phyloP scores from a whole-genome alignment of 164 flowering plant species.

The Echeveria elegans region DNA sequence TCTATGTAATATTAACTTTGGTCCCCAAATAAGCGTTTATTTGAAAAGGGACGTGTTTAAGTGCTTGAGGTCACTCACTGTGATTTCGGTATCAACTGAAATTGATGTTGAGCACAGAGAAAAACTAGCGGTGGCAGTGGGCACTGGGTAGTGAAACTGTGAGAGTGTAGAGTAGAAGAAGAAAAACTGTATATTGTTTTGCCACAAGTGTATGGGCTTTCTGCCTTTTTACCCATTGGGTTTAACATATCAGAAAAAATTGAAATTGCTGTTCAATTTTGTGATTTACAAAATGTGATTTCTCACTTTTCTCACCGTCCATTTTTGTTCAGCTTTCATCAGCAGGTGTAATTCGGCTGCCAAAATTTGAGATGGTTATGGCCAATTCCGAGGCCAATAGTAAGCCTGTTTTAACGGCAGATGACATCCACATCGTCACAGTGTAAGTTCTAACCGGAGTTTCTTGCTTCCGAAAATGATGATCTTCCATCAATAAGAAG shows the following conservation, averaged over 20 bases:
- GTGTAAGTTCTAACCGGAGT: slow-evolving; percentile 38
- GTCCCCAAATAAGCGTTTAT: background rate
- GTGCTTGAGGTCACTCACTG: background rate
- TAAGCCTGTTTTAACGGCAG: slow-evolving; percentile 79
- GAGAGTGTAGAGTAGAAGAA: too few species aligned
- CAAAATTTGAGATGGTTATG: slow-evolving; percentile 93
- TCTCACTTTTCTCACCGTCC: slow-evolving; percentile 2
- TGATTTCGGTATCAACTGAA: background rate
- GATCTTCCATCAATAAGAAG: background rate
- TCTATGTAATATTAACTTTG: background rate
- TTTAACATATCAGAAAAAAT: too few species aligned
- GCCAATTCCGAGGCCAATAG: slow-evolving; percentile 74
- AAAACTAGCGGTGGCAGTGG: too few species aligned
- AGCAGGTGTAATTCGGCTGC: slow-evolving; percentile 79
- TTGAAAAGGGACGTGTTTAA: background rate
- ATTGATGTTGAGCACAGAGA: too few species aligned
- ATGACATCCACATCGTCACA: slow-evolving; percentile 77
- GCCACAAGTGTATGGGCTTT: too few species aligned
- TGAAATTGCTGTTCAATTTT: background rate
- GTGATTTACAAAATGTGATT: background rate
- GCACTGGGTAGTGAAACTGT: too few species aligned
- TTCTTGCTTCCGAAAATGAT: slow-evolving; percentile 3
- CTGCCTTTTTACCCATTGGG: too few species aligned
- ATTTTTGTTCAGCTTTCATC: slow-evolving; percentile 65
- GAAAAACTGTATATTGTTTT: too few species aligned